A percentile compares a stretch with the other conserved stretches of the same genome.
Conservation (phyloP, 1,139 yeast species). For the Torulaspora globosa region DNA sequence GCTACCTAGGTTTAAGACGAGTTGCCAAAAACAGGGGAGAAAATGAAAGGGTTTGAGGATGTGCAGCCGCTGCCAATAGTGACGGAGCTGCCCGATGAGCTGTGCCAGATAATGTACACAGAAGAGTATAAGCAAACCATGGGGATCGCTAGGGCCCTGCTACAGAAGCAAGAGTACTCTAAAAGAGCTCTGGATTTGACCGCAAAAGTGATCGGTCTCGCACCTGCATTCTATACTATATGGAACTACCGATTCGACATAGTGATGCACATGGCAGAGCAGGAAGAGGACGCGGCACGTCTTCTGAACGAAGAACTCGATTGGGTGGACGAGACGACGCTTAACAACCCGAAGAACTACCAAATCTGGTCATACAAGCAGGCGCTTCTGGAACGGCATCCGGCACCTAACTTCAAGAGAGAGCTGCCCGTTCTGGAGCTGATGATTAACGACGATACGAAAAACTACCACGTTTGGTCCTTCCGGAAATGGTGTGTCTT, state of each 20-base stretch:
- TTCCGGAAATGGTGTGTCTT: constrained; percentile 77
- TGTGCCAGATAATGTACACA: constrained; percentile 75
- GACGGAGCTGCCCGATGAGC: constrained; percentile 42
- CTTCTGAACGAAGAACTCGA: constrained; percentile 49
- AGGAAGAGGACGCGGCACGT: constrained; percentile 28
- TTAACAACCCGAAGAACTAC: constrained; percentile 81
- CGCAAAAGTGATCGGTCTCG: constrained; percentile 53
- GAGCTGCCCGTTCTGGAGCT: constrained; percentile 62
- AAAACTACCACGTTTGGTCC: constrained; percentile 96
- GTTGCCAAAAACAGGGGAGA: not conserved
- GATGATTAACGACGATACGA: constrained; percentile 73
- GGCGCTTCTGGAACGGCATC: constrained; percentile 43
- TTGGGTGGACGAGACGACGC: constrained; percentile 76
- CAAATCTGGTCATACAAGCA: constrained; percentile 95
- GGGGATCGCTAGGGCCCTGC: constrained; percentile 59
- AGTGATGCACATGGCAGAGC: constrained; percentile 41
- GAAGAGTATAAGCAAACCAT: constrained; percentile 62
- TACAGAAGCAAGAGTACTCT: constrained; percentile 58
- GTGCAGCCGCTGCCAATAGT: constrained; percentile 25
- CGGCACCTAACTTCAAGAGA: constrained; percentile 43
- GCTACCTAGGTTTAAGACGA: not conserved
- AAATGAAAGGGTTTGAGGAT: constrained; percentile 22
- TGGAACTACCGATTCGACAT: constrained; percentile 77
- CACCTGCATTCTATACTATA: constrained; percentile 89
- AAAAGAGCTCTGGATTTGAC: constrained; percentile 70